Evolutionary conservation across 2,329 filamentous ascomycete species (phyloP), one percentile per base, ranked within the genome.

Genomic region (Anisogramma anomala): DNA sequence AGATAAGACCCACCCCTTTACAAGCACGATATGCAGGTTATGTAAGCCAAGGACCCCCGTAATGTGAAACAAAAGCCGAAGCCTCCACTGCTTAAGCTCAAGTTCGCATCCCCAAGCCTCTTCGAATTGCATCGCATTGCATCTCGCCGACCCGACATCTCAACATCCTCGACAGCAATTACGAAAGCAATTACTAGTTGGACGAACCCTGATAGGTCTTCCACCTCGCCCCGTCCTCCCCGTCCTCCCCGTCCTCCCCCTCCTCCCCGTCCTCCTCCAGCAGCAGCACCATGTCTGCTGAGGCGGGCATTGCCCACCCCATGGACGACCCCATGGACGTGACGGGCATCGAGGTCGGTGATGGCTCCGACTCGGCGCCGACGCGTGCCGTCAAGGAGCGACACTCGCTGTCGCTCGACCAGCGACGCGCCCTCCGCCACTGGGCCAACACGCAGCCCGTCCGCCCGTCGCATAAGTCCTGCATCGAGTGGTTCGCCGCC

Each of bases 401-500:
- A 8, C 71, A 77, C 50, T 77, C 73, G 1, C 59, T 78, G 39
- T 77, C 74, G 17, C 71, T 78, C 44, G 73, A 78, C 53, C 74
- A 78, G 55, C 72, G 74, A 25, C 72, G 74, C 48, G 71, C 72
- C 19, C 63, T 78, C 38, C 71, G 74, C 18, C 65, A 70, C 48
- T 78, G 74, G 74, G 74, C 73, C 18, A 72, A 72, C 50, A 62
- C 62, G 30, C 74, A 77, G 52, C 58, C 67, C 11, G 65, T 69
- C 19, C 68, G 74, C 2, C 74, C 74, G 6, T 73, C 69, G 19
- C 74, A 78, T 57, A 74, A 74, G 57, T 66, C 70, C 25, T 77
- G 74, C 62, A 77, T 77, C 52, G 72, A 77, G 52, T 78, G 74
- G 74, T 78, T 77, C 59, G 68, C 63, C 49, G 55, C 55, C 41